These are phyloP conservation scores for Sonneratia alba DNA, from an alignment of 345 rosid genomes.

Conservation along the genomic window DNA sequence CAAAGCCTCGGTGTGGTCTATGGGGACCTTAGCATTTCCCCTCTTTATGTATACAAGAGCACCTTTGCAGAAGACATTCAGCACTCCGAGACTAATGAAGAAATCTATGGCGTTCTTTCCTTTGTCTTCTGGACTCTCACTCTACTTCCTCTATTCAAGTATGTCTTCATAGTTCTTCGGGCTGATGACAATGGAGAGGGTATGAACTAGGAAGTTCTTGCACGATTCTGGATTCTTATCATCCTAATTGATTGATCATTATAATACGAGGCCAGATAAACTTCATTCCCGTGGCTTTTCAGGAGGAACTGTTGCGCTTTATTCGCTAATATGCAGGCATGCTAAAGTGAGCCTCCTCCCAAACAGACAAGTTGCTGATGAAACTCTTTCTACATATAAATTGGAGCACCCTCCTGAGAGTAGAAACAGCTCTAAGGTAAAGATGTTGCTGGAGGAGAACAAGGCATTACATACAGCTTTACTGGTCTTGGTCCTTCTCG, in stretches of 20 bases:
- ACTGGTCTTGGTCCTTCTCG: slow-evolving; percentile 86
- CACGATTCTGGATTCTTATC: neutral
- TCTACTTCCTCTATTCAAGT: slow-evolving; percentile 80
- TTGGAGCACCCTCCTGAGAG: slow-evolving; percentile 66
- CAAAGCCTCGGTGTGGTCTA: slow-evolving; percentile 99
- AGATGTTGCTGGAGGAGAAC: slow-evolving; percentile 68
- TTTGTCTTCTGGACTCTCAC: slow-evolving; percentile 99
- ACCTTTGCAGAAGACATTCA: slow-evolving; percentile 95
- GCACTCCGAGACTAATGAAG: slow-evolving; percentile 90
- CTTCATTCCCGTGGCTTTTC: slow-evolving; percentile 2
- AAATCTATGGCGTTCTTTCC: slow-evolving; percentile 87
- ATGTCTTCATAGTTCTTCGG: slow-evolving; percentile 87
- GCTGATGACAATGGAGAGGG: slow-evolving; percentile 99
- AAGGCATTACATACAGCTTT: slow-evolving; percentile 81
- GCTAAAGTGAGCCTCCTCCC: slow-evolving; percentile 91
- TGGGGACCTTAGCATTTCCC: slow-evolving; percentile 93
- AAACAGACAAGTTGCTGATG: slow-evolving; percentile 83
- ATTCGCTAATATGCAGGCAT: slow-evolving; percentile 88
- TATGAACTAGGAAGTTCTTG: slow-evolving; percentile 17
- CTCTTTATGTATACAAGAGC: slow-evolving; percentile 87
- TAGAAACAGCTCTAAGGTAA: slow-evolving; percentile 51
- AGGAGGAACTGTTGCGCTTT: slow-evolving; percentile 98
- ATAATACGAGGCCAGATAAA: neutral
- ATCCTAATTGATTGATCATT: neutral
- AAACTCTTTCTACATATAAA: slow-evolving; percentile 92